Evolutionary conservation across 116 monocot genomes (phyloP), one percentile per base, ranked within the genome.

Genomic region (Papilionanthe hybrid): DNA sequence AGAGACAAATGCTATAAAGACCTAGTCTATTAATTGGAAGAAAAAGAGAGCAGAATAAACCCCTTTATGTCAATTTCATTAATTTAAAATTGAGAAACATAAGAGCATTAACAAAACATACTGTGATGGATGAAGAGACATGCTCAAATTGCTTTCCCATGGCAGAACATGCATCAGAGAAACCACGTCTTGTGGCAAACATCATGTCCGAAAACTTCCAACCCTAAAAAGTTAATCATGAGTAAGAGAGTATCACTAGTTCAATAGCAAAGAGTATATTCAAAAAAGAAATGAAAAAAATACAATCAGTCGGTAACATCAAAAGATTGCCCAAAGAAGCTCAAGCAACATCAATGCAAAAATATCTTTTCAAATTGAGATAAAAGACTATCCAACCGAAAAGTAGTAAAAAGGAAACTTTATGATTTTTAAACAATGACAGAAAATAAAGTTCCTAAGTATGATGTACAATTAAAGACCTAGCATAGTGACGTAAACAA

Each of bases 131-230:
- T 37, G 85, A 83, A 72, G 82, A 83, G 65, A 88, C 85, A 30
- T 58, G 45, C 20, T 88, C 88, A 32, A 88, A 55, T 71, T 83
- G 83, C 81, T 86, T 88, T 23, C 88, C 88, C 42, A 88, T 79
- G 20, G 60, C 30, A 20, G 80, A 55, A 71, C 82, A 79, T 27
- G 84, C 84, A 85, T 82, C 78, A 65, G 80, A 79, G 60, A 88
- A 82, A 55, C 89, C 82, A 78, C 86, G 93, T 72, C 81, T 82
- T 49, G 96, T 93, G 68, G 86, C 93, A 82, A 96, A 93, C 92
- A 96, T 93, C 92, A 96, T 86, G 78, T 93, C 96, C 25, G 92
- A 90, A 72, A 96, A 42, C 79, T 90, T 96, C 96, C 86, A 87
- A 4, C 83, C 86, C 86, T 87, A 77, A 66, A 55, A 81, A 47